These are phyloP conservation scores for Bocquillonia castaneifolia DNA, from an alignment of 441 rosid species.

Conservation along the genomic window DNA sequence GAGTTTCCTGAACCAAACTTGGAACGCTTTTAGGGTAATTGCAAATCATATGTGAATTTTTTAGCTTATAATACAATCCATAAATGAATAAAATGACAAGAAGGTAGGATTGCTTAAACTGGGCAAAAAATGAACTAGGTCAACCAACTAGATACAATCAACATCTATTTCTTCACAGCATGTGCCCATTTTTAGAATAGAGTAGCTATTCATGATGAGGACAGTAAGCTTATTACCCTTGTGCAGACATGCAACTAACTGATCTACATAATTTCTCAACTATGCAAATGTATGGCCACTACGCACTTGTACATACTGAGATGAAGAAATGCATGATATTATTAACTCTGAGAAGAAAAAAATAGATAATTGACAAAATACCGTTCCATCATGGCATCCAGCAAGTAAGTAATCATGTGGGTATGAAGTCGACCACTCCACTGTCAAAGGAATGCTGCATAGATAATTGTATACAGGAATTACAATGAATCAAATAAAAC, in stretches of 20 bases:
- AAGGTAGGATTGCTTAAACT: background rate
- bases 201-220: background rate
- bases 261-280: background rate
- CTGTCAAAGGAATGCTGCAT: conserved; percentile 67
- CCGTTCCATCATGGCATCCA: conserved; percentile 97
- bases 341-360: conserved; percentile 5
- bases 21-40: background rate
- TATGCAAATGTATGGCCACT: background rate
- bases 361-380: conserved; percentile 24
- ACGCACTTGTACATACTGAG: background rate
- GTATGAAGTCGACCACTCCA: conserved; percentile 76
- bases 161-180: too few relatives aligned
- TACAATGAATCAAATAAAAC: conserved; percentile 12
- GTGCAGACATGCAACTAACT: background rate
- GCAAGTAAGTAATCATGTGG: conserved; percentile 74
- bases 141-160: background rate
- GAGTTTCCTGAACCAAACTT: background rate
- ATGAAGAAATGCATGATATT: conserved; percentile 16
- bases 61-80: background rate
- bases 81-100: background rate
- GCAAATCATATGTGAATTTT: background rate
- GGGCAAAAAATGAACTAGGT: background rate
- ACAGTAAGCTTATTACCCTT: background rate
- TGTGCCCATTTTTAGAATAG: background rate
- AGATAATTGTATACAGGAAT: conserved; percentile 14